Evolutionary conservation across 371 early-diverging fungal species (phyloP), one percentile per base, ranked within the genome.

Genomic region (Mitosporidium daphniae): DNA sequence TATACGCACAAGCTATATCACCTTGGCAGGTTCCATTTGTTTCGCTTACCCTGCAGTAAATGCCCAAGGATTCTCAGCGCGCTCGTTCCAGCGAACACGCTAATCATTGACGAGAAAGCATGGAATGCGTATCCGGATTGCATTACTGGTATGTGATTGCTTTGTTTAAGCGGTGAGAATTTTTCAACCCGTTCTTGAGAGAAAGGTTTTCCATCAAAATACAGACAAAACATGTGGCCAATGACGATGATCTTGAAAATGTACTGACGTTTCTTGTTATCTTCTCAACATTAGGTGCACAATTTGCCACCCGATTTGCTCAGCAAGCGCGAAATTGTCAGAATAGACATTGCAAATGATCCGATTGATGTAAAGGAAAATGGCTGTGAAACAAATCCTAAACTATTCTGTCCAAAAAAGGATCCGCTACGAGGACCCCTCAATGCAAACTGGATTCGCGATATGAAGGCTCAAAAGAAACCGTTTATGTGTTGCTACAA

Each of bases 401-500:
- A 29, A 14, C 13, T 14, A 8, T 29, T 25, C 19, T 16, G 18
- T 13, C 17, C 18, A 8, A 23, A 25, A 17, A 29, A 33, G 25
- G n/a, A n/a, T n/a, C n/a, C n/a, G 23, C 23, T 8, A 23, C 22
- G 3, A 24, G 22, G 3, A 26, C 28, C 14, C 26, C 24, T 27
- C 2, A 17, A 18, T 14, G 17, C 21, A 12, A 8, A 23, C 3
- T 31, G 25, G 29, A 21, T 27, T 6, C 17, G 22, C 13, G 15
- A 13, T 10, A 28, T 13, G 10, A 9, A 20, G 21, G 12, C 17
- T 2, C 25, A 22, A 28, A 17, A 21, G n/a, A 21, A 22, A 3
- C 31, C 36, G 15, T 19, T 39, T 8, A 38, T 40, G 30, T 31
- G 27, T 3, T 26, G 33, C 8, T 48, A 41, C 23, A 48, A 48